Percentiles rank a stretch among this genome's conserved stretches.
Evolutionary conservation across 768 basidiomycete species (phyloP).

Genomic region (Cystoderma amianthinum): DNA sequence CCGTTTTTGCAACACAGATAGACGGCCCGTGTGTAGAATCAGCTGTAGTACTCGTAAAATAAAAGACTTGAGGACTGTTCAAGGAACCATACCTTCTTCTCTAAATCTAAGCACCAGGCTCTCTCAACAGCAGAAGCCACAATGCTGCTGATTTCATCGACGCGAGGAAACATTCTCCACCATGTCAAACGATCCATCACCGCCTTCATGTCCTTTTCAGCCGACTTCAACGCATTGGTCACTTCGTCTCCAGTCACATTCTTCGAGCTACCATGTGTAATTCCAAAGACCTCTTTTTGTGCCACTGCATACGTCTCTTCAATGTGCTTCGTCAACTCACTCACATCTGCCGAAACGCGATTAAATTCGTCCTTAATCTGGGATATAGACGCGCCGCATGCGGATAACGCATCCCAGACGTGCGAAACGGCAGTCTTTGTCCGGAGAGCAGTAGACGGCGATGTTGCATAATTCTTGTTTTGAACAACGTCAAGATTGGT

Average conservation of each 20-base stretch:
- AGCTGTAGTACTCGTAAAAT: slow-evolving; percentile 32
- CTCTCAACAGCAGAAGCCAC: slow-evolving; percentile 28
- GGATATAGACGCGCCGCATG: slow-evolving; percentile 23
- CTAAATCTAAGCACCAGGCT: slow-evolving; percentile 39
- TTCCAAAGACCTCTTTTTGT: slow-evolving; percentile 29
- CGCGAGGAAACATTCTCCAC: slow-evolving; percentile 37
- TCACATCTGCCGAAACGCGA: slow-evolving; percentile 22
- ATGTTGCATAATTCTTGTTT: slow-evolving; percentile 3
- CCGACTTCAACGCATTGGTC: slow-evolving; percentile 25
- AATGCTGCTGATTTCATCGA: slow-evolving; percentile 38
- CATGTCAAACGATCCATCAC: slow-evolving; percentile 37
- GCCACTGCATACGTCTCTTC: slow-evolving; percentile 30
- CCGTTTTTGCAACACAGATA: slow-evolving; percentile 38
- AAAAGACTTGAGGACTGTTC: background rate
- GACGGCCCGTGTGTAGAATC: slow-evolving; percentile 55
- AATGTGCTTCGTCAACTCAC: slow-evolving; percentile 26
- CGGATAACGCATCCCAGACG: slow-evolving; percentile 30
- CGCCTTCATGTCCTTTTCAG: slow-evolving; percentile 26
- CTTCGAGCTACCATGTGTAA: background rate
- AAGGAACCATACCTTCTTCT: slow-evolving; percentile 34
- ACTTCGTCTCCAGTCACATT: slow-evolving; percentile 16
- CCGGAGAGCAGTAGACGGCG: slow-evolving; percentile 17
- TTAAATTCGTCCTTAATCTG: slow-evolving; percentile 25
- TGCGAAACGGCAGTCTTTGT: slow-evolving; percentile 29
- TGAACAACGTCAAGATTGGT: slow-evolving; percentile 3